Percentiles rank a stretch among this genome's conserved stretches.
These are phyloP conservation scores for Exidia glandulosa DNA, from an alignment of 768 basidiomycete genomes.

Conservation along the genomic window DNA sequence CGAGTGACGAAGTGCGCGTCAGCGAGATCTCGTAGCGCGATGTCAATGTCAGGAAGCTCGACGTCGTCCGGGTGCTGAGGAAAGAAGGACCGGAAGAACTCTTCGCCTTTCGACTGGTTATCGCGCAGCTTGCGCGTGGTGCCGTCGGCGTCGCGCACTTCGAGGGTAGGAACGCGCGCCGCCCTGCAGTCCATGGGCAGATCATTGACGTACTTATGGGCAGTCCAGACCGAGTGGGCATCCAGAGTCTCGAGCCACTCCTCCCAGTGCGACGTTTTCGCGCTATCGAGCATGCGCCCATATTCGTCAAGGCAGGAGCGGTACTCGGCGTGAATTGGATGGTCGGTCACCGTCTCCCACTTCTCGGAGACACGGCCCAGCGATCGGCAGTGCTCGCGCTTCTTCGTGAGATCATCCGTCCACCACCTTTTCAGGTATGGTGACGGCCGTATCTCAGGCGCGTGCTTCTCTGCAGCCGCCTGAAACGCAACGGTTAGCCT, in stretches of 20 bases:
- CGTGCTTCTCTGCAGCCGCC: conserved; percentile 8
- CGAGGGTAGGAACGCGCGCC: background rate
- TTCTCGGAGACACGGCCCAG: conserved; percentile 3
- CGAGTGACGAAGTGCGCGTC: conserved; percentile 3
- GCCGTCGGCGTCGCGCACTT: background rate
- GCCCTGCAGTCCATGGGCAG: background rate
- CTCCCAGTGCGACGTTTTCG: background rate
- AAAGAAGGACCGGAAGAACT: conserved; percentile 16
- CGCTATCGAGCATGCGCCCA: background rate
- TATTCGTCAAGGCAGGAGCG: background rate
- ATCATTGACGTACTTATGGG: background rate
- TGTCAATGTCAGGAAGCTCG: background rate
- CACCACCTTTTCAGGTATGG: conserved; percentile 25
- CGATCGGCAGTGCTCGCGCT: conserved; percentile 9
- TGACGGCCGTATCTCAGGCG: conserved; percentile 10
- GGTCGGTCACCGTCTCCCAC: background rate
- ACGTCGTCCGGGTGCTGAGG: conserved; percentile 3
- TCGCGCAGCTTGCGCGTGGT: background rate
- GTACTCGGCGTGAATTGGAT: background rate
- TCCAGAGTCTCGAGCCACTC: background rate
- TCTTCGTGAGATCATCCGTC: conserved; percentile 16
- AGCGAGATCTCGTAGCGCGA: conserved; percentile 4
- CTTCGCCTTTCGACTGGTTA: conserved; percentile 13
- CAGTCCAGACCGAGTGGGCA: background rate
- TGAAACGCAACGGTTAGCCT: conserved; percentile 10